phyloP scores from a whole-genome alignment of 495 filamentous ascomycete species.

The Aspergillus bridgeri region DNA sequence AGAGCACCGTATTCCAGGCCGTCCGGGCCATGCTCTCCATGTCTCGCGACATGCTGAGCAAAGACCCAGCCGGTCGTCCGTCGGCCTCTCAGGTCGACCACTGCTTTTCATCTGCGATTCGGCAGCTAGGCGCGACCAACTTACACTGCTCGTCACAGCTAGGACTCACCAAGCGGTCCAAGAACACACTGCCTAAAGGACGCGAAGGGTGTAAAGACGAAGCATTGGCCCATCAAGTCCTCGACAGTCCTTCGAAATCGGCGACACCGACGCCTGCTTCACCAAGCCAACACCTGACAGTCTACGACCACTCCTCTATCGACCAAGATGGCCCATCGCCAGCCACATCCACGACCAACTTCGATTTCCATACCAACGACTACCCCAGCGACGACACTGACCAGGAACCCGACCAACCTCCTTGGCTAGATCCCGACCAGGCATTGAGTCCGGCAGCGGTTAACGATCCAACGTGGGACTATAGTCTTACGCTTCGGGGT shows the following conservation, averaged over 20 bases:
- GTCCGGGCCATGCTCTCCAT: slow-evolving; percentile 41
- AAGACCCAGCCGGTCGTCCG: slow-evolving; percentile 36
- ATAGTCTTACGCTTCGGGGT: slow-evolving; percentile 4
- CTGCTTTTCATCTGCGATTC: slow-evolving; percentile 16
- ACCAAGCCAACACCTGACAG: background rate
- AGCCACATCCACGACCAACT: background rate
- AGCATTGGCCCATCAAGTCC: background rate
- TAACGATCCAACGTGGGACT: slow-evolving; percentile 17
- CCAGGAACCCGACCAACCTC: slow-evolving; percentile 1
- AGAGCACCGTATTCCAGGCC: slow-evolving; percentile 47
- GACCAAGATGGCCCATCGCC: slow-evolving; percentile 4
- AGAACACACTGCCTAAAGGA: background rate
- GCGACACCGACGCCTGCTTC: background rate
- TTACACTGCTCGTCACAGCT: slow-evolving; percentile 22
- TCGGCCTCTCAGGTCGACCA: slow-evolving; percentile 33
- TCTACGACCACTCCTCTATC: no score
- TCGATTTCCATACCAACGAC: background rate
- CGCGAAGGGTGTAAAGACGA: background rate
- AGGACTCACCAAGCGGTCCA: background rate
- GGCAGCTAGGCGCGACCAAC: slow-evolving; percentile 13
- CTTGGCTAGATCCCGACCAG: slow-evolving; percentile 10
- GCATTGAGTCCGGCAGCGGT: slow-evolving; percentile 2
- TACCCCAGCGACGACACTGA: slow-evolving; percentile 6
- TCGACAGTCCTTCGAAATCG: background rate
- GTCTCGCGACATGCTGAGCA: slow-evolving; percentile 43